Conservation (phyloP, 2,329 filamentous ascomycete genomes). For the Cytospora chrysosperma region DNA sequence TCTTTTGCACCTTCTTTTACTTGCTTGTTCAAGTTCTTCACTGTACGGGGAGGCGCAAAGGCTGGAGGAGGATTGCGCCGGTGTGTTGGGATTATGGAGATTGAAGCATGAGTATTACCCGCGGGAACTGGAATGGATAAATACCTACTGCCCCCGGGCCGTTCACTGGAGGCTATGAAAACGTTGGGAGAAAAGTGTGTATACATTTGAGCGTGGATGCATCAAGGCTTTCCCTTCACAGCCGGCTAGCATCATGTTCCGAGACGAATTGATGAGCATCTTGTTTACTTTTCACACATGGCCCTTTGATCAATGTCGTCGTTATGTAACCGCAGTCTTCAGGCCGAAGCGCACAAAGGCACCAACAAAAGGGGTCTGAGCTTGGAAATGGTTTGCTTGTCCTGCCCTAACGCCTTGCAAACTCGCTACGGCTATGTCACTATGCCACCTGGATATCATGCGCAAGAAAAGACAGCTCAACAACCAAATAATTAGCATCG, state of each 20-base stretch:
- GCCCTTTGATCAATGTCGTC: neutral
- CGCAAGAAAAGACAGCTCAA: neutral
- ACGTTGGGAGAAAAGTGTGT: neutral
- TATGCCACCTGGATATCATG: neutral
- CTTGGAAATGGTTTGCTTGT: neutral
- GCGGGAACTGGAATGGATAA: conserved; percentile 5
- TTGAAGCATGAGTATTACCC: neutral
- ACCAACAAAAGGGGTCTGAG: neutral
- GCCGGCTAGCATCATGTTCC: neutral
- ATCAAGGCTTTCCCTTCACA: neutral
- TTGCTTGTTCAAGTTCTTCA: neutral
- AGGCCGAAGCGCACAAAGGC: neutral
- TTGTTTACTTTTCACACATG: neutral
- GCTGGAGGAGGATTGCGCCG: neutral
- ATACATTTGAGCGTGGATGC: neutral
- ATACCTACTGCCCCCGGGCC: conserved; percentile 6
- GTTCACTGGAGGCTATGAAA: neutral
- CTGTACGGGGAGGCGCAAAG: neutral
- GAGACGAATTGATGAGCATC: neutral
- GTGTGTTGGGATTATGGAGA: neutral
- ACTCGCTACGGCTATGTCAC: too few species aligned
- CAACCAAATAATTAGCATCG: neutral
- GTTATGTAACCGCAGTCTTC: neutral
- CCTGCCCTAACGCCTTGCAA: neutral
- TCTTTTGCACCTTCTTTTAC: neutral